phyloP scores from a whole-genome alignment of 441 rosid genomes.

The Lepidium campestre region DNA sequence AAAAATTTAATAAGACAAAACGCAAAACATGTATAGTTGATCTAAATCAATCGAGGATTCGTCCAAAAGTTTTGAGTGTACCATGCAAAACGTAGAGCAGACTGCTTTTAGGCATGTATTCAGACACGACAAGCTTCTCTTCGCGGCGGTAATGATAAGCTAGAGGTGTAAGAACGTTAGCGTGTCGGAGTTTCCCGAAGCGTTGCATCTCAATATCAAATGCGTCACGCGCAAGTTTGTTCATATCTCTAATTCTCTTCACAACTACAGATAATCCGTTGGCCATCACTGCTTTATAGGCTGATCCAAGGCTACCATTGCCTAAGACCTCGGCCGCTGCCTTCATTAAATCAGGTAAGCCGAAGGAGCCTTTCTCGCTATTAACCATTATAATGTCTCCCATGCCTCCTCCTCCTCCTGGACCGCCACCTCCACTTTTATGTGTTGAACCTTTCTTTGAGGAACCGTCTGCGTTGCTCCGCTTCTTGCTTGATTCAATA shows the following conservation, averaged over 20 bases:
- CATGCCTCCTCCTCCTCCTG: constrained; percentile 30
- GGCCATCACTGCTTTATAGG: constrained; percentile 70
- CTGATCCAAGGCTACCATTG: constrained; percentile 79
- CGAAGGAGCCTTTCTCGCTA: constrained; percentile 64
- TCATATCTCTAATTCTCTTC: constrained; percentile 82
- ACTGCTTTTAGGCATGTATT: constrained; percentile 78
- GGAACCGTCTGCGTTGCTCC: constrained; percentile 19
- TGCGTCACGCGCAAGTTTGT: constrained; percentile 43
- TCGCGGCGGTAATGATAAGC: constrained; percentile 78
- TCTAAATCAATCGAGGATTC: neutral
- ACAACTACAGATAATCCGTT: constrained; percentile 75
- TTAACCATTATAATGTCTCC: constrained; percentile 65
- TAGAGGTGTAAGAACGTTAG: constrained; percentile 62
- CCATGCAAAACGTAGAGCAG: constrained; percentile 72
- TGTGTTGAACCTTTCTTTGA: constrained; percentile 17
- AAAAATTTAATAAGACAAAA: neutral
- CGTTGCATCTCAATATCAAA: constrained; percentile 65
- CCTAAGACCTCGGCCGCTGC: constrained; percentile 92
- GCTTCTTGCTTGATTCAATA: constrained; percentile 10
- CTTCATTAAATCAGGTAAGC: constrained; percentile 81
- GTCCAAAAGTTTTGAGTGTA: constrained; percentile 8
- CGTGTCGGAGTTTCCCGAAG: constrained; percentile 51
- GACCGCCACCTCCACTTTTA: constrained; percentile 22
- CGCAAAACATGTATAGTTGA: neutral
- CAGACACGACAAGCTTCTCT: constrained; percentile 76